phyloP scores from a whole-genome alignment of 345 rosid genomes.

The Syzygium grande region DNA sequence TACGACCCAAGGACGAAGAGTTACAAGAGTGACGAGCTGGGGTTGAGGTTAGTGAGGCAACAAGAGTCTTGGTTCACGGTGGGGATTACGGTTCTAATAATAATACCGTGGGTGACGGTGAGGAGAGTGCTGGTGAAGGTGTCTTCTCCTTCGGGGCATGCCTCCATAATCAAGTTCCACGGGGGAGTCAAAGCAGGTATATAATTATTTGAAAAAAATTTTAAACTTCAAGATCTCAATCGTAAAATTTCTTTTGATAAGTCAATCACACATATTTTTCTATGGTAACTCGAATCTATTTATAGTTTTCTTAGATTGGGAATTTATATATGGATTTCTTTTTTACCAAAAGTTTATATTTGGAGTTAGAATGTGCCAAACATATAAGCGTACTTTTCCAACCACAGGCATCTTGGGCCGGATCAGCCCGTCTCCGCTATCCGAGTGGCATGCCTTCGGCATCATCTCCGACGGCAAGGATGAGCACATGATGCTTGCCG shows the following conservation, averaged over 20 bases:
- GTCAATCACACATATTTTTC: neutral
- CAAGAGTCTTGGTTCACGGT: conserved; percentile 81
- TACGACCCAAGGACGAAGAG: conserved; percentile 54
- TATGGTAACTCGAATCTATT: neutral
- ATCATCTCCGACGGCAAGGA: conserved; percentile 64
- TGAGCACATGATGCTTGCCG: conserved; percentile 86
- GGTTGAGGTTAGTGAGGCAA: conserved; percentile 29
- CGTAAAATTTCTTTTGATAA: neutral
- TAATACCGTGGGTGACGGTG: conserved; percentile 69
- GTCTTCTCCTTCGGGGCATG: conserved; percentile 63
- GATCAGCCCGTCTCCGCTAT: conserved; percentile 87
- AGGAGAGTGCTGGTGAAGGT: conserved; percentile 48
- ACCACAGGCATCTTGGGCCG: conserved; percentile 56
- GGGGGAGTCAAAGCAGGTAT: conserved; percentile 51
- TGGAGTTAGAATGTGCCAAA: neutral
- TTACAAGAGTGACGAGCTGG: conserved; percentile 26
- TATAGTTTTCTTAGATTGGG: neutral
- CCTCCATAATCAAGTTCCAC: conserved; percentile 56
- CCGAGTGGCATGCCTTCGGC: conserved; percentile 94
- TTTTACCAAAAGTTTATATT: neutral
- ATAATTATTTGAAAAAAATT: neutral
- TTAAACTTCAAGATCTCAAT: neutral
- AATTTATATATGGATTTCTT: neutral
- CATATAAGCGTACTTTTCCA: neutral
- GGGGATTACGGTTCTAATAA: conserved; percentile 43